Conservation (phyloP, 2,329 filamentous ascomycete genomes). For the Ascocoryne sarcoides region DNA sequence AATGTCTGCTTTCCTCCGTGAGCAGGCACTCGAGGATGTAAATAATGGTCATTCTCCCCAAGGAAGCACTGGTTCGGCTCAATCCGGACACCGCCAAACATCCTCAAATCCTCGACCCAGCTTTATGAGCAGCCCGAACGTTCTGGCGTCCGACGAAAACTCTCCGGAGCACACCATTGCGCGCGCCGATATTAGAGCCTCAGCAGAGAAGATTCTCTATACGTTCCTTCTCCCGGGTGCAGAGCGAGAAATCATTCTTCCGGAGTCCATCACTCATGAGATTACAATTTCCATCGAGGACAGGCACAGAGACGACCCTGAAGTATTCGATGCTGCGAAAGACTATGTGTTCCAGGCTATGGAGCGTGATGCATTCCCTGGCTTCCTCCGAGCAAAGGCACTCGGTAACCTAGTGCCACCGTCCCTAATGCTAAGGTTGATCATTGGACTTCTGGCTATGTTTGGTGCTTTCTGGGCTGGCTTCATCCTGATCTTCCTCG, state of each 20-base stretch:
- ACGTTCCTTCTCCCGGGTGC: conserved; percentile 92
- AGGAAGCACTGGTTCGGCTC: conserved; percentile 24
- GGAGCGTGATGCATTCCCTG: conserved; percentile 98
- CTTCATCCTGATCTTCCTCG: conserved; percentile 86
- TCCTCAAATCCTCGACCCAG: conserved; percentile 39
- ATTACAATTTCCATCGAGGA: conserved; percentile 87
- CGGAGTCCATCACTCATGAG: conserved; percentile 74
- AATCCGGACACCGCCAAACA: conserved; percentile 34
- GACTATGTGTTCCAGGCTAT: conserved; percentile 99
- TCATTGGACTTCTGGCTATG: conserved; percentile 75
- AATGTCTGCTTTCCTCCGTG: conserved; percentile 81
- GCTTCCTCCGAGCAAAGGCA: conserved; percentile 89
- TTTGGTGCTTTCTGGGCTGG: conserved; percentile 92
- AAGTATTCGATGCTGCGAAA: conserved; percentile 95
- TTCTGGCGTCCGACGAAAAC: conserved; percentile 64
- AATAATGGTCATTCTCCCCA: conserved; percentile 47
- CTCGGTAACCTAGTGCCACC: conserved; percentile 91
- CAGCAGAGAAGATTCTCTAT: conserved; percentile 97
- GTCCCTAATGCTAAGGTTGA: conserved; percentile 76
- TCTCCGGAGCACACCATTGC: conserved; percentile 77
- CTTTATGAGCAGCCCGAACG: conserved; percentile 53
- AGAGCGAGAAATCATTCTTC: conserved; percentile 90
- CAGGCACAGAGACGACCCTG: conserved; percentile 85
- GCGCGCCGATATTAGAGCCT: conserved; percentile 83
- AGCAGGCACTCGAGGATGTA: conserved; percentile 46